Evolutionary conservation across 352 stramenopile genomes (phyloP).

Genomic region (Phytophthora pluvialis): DNA sequence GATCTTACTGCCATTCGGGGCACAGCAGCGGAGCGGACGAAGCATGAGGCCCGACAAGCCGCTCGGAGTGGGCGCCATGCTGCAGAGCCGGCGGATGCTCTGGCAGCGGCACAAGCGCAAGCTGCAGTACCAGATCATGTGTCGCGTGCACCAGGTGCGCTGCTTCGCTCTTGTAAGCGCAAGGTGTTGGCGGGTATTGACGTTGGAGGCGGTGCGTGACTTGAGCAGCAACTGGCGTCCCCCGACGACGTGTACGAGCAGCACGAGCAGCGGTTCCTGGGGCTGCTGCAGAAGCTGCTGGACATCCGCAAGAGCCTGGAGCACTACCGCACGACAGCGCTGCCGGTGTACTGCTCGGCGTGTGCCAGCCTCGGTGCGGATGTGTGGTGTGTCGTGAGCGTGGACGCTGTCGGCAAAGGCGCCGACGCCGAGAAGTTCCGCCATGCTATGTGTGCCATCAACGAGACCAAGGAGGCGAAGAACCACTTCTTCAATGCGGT

Average conservation of each 20-base stretch:
- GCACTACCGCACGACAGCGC: conserved; percentile 63
- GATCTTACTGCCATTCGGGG: conserved; percentile 13
- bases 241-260: conserved; percentile 73
- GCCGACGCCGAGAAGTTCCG: conserved; percentile 76
- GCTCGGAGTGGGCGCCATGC: conserved; percentile 32
- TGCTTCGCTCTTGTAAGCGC: not conserved
- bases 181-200: not conserved
- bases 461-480: conserved; percentile 78
- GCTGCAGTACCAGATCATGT: conserved; percentile 62
- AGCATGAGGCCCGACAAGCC: conserved; percentile 26
- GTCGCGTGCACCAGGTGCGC: conserved; percentile 59
- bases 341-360: conserved; percentile 68
- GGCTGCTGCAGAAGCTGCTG: conserved; percentile 69
- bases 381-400: conserved; percentile 79
- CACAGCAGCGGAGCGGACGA: not conserved
- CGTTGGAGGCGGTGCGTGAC: not conserved
- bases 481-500: conserved; percentile 81
- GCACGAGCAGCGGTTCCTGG: conserved; percentile 73
- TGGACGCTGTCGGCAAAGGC: conserved; percentile 63
- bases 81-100: conserved; percentile 48
- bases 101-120: conserved; percentile 72
- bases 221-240: conserved; percentile 48
- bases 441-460: conserved; percentile 77
- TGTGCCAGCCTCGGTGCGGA: conserved; percentile 70
- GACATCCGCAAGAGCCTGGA: conserved; percentile 77